Conservation (phyloP, 768 basidiomycete genomes). For the Lactifluus hygrophoroides region DNA sequence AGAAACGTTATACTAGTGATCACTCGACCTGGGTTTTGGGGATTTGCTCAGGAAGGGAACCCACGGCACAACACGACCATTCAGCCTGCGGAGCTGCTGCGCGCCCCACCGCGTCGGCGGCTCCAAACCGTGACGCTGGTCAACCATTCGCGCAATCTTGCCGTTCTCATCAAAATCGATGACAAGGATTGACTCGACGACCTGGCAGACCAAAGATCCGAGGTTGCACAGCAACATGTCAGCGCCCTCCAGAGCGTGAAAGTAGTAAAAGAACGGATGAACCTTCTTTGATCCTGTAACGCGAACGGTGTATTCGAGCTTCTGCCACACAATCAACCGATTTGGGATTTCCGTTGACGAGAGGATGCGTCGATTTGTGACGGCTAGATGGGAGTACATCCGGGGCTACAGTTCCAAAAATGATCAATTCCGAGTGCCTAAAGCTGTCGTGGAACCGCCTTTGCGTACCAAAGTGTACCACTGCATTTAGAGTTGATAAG, state of each 20-base stretch:
- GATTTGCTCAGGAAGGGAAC: slow-evolving; percentile 45
- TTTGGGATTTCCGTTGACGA: slow-evolving; percentile 52
- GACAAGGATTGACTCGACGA: slow-evolving; percentile 40
- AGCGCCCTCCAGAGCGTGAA: not conserved
- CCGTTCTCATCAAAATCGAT: slow-evolving; percentile 60
- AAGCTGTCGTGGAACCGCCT: not conserved
- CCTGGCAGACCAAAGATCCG: slow-evolving; percentile 27
- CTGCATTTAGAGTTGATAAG: slow-evolving; percentile 24
- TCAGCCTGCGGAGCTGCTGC: slow-evolving; percentile 38
- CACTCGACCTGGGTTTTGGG: slow-evolving; percentile 30
- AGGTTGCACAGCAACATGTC: slow-evolving; percentile 24
- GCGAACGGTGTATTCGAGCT: slow-evolving; percentile 51
- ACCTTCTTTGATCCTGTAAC: slow-evolving; percentile 46
- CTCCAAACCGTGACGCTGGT: slow-evolving; percentile 53
- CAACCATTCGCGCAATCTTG: slow-evolving; percentile 48
- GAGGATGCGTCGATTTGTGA: slow-evolving; percentile 45
- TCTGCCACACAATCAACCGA: slow-evolving; percentile 50
- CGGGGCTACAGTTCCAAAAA: slow-evolving; percentile 37
- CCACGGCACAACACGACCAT: slow-evolving; percentile 44
- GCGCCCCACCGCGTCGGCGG: slow-evolving; percentile 42
- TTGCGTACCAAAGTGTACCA: slow-evolving; percentile 45
- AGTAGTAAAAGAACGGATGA: slow-evolving; percentile 8
- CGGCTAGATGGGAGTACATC: slow-evolving; percentile 42
- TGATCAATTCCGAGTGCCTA: not conserved
- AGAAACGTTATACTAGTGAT: too few relatives aligned